A percentile compares a stretch with the other conserved stretches of the same genome.
Conservation (phyloP, 352 stramenopile species). For the Peronospora farinosa region DNA sequence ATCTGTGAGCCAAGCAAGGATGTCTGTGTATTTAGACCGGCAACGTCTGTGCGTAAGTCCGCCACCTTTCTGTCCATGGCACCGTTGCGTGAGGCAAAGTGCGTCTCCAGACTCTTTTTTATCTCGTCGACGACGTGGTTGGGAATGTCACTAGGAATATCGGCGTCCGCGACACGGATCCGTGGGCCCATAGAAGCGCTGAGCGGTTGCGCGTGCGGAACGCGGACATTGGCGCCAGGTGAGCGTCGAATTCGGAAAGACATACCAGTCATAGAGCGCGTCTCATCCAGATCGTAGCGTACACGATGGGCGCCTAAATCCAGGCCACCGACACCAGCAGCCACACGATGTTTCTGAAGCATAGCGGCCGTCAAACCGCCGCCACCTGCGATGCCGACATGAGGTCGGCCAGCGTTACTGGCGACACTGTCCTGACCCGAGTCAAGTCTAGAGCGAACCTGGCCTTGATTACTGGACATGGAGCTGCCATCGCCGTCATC, state of each 20-base stretch:
- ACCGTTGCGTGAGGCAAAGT: conserved; percentile 45
- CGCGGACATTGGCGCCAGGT: conserved; percentile 17
- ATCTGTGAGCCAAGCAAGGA: conserved; percentile 37
- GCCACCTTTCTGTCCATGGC: conserved; percentile 61
- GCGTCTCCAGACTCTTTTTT: conserved; percentile 63
- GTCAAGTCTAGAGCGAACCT: conserved; percentile 15
- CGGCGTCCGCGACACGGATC: conserved; percentile 37
- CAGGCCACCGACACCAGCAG: conserved; percentile 6
- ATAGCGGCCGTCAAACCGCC: conserved; percentile 35
- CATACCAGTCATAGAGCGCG: conserved; percentile 29
- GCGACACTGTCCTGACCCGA: conserved; percentile 17
- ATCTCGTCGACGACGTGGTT: conserved; percentile 50
- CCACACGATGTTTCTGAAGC: conserved; percentile 30
- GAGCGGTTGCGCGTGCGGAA: conserved; percentile 19
- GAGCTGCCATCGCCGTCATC: conserved; percentile 25
- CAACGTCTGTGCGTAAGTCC: conserved; percentile 55
- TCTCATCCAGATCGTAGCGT: conserved; percentile 28
- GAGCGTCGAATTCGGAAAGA: conserved; percentile 21
- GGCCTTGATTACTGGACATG: conserved; percentile 28
- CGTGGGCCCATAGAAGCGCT: conserved; percentile 26
- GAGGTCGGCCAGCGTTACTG: conserved; percentile 18
- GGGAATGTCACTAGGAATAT: conserved; percentile 42
- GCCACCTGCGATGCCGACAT: conserved; percentile 29
- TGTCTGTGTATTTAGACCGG: conserved; percentile 41
- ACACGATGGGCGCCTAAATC: conserved; percentile 16